These are phyloP conservation scores for Penicillium decumbens DNA, from an alignment of 2,329 filamentous ascomycete genomes.

Conservation along the genomic window DNA sequence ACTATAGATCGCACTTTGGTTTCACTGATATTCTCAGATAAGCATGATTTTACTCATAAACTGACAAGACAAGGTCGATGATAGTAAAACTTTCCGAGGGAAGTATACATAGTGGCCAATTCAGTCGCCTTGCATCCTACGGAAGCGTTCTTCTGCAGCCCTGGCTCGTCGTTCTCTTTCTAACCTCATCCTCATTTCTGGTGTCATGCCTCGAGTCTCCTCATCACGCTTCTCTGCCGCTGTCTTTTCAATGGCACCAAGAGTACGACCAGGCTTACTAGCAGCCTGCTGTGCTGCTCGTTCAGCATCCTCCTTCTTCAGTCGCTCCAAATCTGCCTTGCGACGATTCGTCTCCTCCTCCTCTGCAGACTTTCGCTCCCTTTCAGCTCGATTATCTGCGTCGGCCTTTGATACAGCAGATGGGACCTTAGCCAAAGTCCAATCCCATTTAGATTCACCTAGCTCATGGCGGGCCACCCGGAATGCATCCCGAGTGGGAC, in stretches of 20 bases:
- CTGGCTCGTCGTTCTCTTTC: conserved; percentile 86
- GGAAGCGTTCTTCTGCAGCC: conserved; percentile 83
- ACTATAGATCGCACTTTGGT: too few relatives aligned
- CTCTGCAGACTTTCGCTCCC: conserved; percentile 65
- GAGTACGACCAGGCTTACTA: conserved; percentile 50
- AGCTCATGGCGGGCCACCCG: conserved; percentile 78
- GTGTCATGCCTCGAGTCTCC: conserved; percentile 76
- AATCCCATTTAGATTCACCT: conserved; percentile 71
- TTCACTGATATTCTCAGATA: too few relatives aligned
- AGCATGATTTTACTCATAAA: background rate
- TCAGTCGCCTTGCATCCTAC: conserved; percentile 53
- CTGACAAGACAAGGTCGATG: background rate
- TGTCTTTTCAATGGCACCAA: conserved; percentile 63
- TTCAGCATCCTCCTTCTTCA: conserved; percentile 59
- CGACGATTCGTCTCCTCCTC: conserved; percentile 66
- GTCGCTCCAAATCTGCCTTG: conserved; percentile 66
- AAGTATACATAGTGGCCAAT: background rate
- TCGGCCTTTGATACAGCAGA: conserved; percentile 65
- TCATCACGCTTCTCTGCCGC: conserved; percentile 77
- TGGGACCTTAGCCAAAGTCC: conserved; percentile 72
- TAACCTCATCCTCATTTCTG: conserved; percentile 76
- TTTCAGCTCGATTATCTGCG: conserved; percentile 62
- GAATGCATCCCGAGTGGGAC: conserved; percentile 83
- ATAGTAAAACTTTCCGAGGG: background rate
- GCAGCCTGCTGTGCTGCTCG: conserved; percentile 41